Conservation (phyloP, 805 yeast species). For the Myxozyma neotropica region DNA sequence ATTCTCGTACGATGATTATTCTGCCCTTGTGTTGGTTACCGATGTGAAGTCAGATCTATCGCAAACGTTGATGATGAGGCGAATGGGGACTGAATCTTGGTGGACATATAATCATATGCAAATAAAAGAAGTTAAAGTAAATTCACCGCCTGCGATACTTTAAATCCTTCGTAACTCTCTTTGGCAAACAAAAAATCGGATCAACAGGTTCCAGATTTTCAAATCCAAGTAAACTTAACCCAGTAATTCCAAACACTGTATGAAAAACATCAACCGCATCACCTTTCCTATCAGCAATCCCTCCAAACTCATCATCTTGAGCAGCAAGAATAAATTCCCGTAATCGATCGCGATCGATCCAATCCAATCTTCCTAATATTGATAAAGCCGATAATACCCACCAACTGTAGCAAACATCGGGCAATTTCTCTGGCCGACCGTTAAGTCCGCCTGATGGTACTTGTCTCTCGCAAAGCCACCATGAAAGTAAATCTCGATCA, state of each 20-base stretch:
- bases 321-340: constrained; percentile 68
- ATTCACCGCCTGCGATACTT: background rate
- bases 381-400: constrained; percentile 63
- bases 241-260: constrained; percentile 87
- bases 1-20: no score
- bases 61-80: no score
- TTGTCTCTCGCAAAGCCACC: constrained; percentile 94
- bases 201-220: constrained; percentile 65
- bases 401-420: constrained; percentile 92
- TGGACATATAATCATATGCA: no score
- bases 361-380: constrained; percentile 59
- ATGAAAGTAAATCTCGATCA: constrained; percentile 52
- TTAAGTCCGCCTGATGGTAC: constrained; percentile 85
- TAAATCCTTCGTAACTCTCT: constrained; percentile 44
- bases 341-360: constrained; percentile 73
- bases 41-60: no score
- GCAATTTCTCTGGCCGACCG: constrained; percentile 94
- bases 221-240: constrained; percentile 72
- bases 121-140: no score
- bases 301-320: constrained; percentile 71
- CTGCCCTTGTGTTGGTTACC: no score
- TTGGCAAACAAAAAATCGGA: constrained; percentile 87
- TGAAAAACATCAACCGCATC: constrained; percentile 93
- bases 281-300: constrained; percentile 88
- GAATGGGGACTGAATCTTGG: no score